Conservation (phyloP, 2,329 filamentous ascomycete genomes). For the Trichoderma brevicompactum region DNA sequence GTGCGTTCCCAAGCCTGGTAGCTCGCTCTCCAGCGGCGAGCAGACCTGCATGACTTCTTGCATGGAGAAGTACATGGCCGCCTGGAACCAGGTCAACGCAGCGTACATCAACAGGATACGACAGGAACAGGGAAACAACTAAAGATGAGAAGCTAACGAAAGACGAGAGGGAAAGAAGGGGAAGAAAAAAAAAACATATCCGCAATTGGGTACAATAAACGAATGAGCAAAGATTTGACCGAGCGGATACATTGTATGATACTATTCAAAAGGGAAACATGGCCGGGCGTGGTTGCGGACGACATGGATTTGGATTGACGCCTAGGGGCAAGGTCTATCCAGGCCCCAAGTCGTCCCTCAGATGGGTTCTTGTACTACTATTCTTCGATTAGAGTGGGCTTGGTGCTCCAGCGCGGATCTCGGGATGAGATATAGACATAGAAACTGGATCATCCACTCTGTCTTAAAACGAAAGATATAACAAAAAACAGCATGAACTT, state of each 20-base stretch:
- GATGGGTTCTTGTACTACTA: constrained; percentile 8
- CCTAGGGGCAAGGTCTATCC: not conserved
- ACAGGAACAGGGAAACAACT: constrained; percentile 53
- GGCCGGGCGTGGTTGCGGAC: not conserved
- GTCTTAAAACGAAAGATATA: not conserved
- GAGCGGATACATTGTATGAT: not conserved
- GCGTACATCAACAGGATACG: constrained; percentile 69
- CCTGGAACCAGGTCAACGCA: constrained; percentile 75
- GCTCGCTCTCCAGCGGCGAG: constrained; percentile 69
- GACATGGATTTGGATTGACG: not conserved
- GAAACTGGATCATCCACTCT: constrained; percentile 18
- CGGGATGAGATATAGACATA: constrained; percentile 15
- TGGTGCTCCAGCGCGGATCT: constrained; percentile 17
- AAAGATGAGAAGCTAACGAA: not conserved
- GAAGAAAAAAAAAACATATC: not conserved
- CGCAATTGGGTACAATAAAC: not conserved
- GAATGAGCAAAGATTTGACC: not conserved
- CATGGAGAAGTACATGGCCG: constrained; percentile 83
- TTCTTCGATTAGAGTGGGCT: constrained; percentile 17
- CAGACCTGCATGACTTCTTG: constrained; percentile 73
- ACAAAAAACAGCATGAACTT: not conserved
- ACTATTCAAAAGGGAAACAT: not conserved
- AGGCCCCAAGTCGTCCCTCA: not conserved
- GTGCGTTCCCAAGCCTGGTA: constrained; percentile 72
- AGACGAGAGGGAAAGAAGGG: not conserved